Conservation (phyloP, 2,329 filamentous ascomycete genomes). For the Acephala macrosclerotiorum region DNA sequence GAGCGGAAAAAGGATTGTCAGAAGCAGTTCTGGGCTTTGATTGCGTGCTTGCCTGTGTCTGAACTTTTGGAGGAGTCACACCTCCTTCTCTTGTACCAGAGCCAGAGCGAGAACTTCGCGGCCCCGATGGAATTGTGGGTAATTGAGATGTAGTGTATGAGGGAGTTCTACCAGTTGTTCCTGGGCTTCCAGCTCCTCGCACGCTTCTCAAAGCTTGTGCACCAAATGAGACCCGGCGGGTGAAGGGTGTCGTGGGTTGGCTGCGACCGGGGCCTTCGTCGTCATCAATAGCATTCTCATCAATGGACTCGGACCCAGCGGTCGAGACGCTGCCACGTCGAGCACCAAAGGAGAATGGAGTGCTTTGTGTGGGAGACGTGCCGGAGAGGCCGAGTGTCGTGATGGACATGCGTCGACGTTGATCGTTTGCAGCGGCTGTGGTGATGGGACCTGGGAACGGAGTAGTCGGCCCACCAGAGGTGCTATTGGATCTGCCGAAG, state of each 20-base stretch:
- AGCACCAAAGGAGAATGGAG: conserved; percentile 58
- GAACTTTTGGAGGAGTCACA: conserved; percentile 37
- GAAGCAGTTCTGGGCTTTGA: conserved; percentile 66
- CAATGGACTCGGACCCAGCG: conserved; percentile 66
- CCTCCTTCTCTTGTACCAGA: conserved; percentile 33
- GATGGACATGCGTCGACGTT: conserved; percentile 75
- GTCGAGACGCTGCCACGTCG: conserved; percentile 76
- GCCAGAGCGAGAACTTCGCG: conserved; percentile 33
- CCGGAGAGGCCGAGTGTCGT: conserved; percentile 78
- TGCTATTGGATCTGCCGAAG: conserved; percentile 61
- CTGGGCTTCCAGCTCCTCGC: conserved; percentile 45
- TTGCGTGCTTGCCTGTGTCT: conserved; percentile 62
- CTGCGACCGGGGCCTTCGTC: conserved; percentile 61
- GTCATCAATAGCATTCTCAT: conserved; percentile 79
- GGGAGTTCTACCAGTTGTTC: conserved; percentile 42
- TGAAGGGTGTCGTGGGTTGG: conserved; percentile 76
- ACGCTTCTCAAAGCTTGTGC: conserved; percentile 65
- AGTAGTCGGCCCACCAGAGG: conserved; percentile 52
- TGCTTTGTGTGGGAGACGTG: conserved; percentile 66
- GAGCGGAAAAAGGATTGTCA: conserved; percentile 64
- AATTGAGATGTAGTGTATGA: conserved; percentile 40
- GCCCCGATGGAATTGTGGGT: conserved; percentile 39
- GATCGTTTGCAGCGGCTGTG: conserved; percentile 58
- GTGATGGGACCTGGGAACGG: conserved; percentile 58
- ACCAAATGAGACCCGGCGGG: conserved; percentile 89